These are phyloP conservation scores for Panaeolus cyanescens DNA, from an alignment of 768 basidiomycete genomes.

Conservation along the genomic window DNA sequence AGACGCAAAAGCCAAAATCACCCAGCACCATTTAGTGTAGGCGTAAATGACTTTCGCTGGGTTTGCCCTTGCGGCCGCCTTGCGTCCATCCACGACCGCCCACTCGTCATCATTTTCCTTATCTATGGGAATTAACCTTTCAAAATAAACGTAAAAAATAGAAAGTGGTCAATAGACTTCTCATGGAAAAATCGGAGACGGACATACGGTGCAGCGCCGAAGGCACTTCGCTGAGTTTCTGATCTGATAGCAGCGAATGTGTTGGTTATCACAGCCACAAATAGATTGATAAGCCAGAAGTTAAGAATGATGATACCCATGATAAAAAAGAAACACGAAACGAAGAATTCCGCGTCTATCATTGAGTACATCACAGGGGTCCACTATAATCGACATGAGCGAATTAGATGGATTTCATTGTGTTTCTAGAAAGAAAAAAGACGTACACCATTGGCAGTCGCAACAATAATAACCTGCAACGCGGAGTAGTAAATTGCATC, in stretches of 20 bases:
- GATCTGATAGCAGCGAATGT: conserved; percentile 87
- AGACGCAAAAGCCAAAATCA: conserved; percentile 70
- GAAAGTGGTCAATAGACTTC: neutral
- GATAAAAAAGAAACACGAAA: conserved; percentile 89
- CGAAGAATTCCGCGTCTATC: conserved; percentile 88
- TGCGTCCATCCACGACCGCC: conserved; percentile 49
- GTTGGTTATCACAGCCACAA: conserved; percentile 95
- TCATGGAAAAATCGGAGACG: neutral
- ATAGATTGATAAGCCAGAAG: conserved; percentile 91
- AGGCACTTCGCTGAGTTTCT: conserved; percentile 89
- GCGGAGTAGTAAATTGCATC: conserved; percentile 84
- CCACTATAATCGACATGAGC: conserved; percentile 50
- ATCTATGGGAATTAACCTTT: conserved; percentile 35
- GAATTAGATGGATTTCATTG: neutral
- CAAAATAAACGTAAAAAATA: neutral
- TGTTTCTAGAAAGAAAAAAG: neutral
- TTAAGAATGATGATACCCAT: conserved; percentile 83
- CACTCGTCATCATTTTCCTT: conserved; percentile 70
- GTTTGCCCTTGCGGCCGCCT: conserved; percentile 40
- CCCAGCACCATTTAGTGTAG: conserved; percentile 72
- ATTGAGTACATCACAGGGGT: conserved; percentile 81
- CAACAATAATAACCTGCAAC: conserved; percentile 84
- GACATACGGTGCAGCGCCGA: conserved; percentile 72
- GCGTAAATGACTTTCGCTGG: conserved; percentile 55
- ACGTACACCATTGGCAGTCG: conserved; percentile 75